Evolutionary conservation across 805 yeast genomes (phyloP), one percentile per base, ranked within the genome.

Genomic region (Candida chauliodis): DNA sequence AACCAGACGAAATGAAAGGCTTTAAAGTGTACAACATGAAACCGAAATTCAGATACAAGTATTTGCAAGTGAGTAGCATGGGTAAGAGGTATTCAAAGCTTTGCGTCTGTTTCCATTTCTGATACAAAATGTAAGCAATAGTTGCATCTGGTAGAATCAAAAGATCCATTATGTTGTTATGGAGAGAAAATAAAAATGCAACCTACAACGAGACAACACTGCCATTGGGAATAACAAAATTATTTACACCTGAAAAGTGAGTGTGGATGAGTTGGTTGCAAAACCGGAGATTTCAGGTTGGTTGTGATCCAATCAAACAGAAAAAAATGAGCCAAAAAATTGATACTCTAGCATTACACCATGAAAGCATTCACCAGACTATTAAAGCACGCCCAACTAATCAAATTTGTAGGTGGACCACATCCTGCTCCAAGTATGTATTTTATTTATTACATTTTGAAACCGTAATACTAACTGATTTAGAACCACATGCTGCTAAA

Each of bases 321-420:
- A 27, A 27, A 34, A 25, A 34, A 18, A n/a, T 26, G 5, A 19
- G 16, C 21, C n/a, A 6, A 33, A n/a, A 33, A 33, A 8, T 7
- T 19, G 13, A 25, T 18, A 21, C 30, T 5, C 13, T 13, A 31
- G 11, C n/a, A n/a, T n/a, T 24, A n/a, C 15, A 38, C 18, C 29
- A 68, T 68, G 74, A 67, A 53, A 51, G 49, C 55, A 30, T 47
- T 66, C 15, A 42, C 54, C 19, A 51, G 58, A 38, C 51, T 66
- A 44, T 53, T 64, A 38, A 59, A 66, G 48, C 73, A 76, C 55
- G 69, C 73, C 17, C 96, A 95, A 11, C 69, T 80, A 59, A 91
- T 91, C 64, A 84, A 82, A 55, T 91, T 91, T 56, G 76, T 88
- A 33, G 96, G 97, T 29, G 89, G 89, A 33, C 82, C 88, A 35